phyloP scores from a whole-genome alignment of 306 rosid genomes.

The Senna tora region DNA sequence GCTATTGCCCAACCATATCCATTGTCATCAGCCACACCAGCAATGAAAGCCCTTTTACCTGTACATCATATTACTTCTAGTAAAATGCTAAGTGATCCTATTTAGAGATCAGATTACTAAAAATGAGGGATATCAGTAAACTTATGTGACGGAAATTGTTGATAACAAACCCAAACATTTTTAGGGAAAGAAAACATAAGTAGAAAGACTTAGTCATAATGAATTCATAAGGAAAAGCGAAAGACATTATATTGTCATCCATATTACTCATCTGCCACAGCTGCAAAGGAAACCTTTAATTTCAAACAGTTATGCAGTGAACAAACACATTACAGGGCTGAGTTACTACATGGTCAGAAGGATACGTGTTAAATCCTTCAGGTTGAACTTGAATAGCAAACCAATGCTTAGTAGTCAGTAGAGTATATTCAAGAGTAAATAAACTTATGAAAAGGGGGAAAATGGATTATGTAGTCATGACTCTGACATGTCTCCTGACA shows the following conservation, averaged over 20 bases:
- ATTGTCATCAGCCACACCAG: conserved; percentile 96
- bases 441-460: conserved; percentile 4
- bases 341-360: neutral
- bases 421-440: conserved; percentile 10
- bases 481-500: conserved; percentile 10
- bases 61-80: conserved; percentile 33
- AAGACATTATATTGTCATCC: neutral
- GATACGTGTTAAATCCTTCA: neutral
- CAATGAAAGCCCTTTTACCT: conserved; percentile 95
- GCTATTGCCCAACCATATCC: conserved; percentile 99
- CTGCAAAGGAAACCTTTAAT: neutral
- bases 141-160: neutral
- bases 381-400: neutral
- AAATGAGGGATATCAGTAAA: neutral
- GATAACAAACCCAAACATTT: neutral
- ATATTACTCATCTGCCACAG: neutral
- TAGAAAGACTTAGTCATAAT: neutral
- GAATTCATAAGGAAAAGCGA: neutral
- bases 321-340: neutral
- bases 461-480: neutral
- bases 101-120: neutral
- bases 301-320: neutral
- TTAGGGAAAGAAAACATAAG: neutral
- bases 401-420: neutral
- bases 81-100: neutral